A percentile compares a stretch with the other conserved stretches of the same genome.
Evolutionary conservation across 2,329 filamentous ascomycete species (phyloP).

Genomic region (Cryphonectria nitschkei): DNA sequence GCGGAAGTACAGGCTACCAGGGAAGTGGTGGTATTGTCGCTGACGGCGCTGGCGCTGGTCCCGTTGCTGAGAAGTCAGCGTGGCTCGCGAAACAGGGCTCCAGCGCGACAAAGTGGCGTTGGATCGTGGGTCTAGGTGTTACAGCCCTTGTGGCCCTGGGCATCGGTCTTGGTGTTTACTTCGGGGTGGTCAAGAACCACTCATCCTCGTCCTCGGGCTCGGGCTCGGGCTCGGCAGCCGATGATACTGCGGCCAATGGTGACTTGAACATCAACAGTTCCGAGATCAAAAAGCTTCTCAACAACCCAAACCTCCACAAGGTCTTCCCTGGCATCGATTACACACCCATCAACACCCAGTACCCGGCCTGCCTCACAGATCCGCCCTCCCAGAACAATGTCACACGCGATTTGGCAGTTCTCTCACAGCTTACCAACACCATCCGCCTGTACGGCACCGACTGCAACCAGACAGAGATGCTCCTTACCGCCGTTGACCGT

Average conservation of each 20-base stretch:
- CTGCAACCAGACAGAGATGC: slow-evolving; percentile 96
- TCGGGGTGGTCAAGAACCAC: slow-evolving; percentile 68
- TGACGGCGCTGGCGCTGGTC: slow-evolving; percentile 26
- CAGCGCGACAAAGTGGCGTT: slow-evolving; percentile 68
- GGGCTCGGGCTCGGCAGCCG: slow-evolving; percentile 50
- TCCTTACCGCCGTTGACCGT: slow-evolving; percentile 77
- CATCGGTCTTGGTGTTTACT: slow-evolving; percentile 74
- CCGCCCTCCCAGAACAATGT: slow-evolving; percentile 93
- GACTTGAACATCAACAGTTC: slow-evolving; percentile 74
- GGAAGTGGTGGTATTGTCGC: slow-evolving; percentile 33
- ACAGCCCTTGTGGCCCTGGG: slow-evolving; percentile 68
- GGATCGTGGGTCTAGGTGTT: slow-evolving; percentile 68
- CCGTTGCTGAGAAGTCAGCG: slow-evolving; percentile 63
- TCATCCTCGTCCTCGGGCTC: slow-evolving; percentile 38
- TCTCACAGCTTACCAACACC: slow-evolving; percentile 86
- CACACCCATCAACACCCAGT: slow-evolving; percentile 88
- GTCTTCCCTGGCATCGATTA: slow-evolving; percentile 97
- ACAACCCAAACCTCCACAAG: slow-evolving; percentile 82
- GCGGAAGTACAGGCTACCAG: slow-evolving; percentile 36
- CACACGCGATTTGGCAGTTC: slow-evolving; percentile 85
- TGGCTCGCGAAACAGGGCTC: slow-evolving; percentile 65
- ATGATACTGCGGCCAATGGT: slow-evolving; percentile 66
- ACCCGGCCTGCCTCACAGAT: slow-evolving; percentile 76
- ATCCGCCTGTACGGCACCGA: slow-evolving; percentile 92
- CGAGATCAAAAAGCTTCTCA: slow-evolving; percentile 81